Evolutionary conservation across 176 grass and related monocot species (phyloP), one percentile per base, ranked within the genome.

Genomic region (Lolium perenne): DNA sequence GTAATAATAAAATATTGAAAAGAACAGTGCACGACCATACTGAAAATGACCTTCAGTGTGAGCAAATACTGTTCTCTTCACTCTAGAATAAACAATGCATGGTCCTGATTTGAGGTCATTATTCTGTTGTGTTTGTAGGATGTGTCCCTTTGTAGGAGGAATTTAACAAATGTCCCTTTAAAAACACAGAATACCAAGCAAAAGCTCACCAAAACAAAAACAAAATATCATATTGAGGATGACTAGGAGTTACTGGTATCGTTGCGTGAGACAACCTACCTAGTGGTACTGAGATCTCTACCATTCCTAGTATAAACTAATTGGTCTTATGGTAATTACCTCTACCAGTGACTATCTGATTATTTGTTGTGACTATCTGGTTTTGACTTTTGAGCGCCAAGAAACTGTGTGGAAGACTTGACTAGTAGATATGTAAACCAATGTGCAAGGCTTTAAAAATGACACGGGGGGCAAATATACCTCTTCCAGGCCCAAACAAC

Each of bases 401-500:
- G 12, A 56, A 70, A 56, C 2, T 54, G 14, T 29, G 55, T 15
- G 18, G 22, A 64, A 76, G 43, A 55, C 26, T 80, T 49, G 26
- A 71, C 14, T 45, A 16, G 21, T 53, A 82, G 85, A 77, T 11
- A 70, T 18, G 49, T 81, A 20, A 9, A 81, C 29, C 7, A 53
- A 43, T 11, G 5, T 22, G 17, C 64, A 57, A 45, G 14, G 57
- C 18, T 15, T 46, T 8, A 21, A 59, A 79, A 8, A 40, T 11
- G 25, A 77, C 3, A 21, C 7, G 38, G 18, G 7, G 9, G 5
- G 32, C 8, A 17, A 82, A 46, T 16, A 51, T 95, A 98, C 96
- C 96, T 98, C 93, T 94, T 38, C 96, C 96, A 25, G 96, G 96
- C 55, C 96, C 96, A 41, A 98, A 85, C 65, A 98, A 76, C 9